Conservation (phyloP, 2,329 filamentous ascomycete species). For the Claviceps humidiphila region DNA sequence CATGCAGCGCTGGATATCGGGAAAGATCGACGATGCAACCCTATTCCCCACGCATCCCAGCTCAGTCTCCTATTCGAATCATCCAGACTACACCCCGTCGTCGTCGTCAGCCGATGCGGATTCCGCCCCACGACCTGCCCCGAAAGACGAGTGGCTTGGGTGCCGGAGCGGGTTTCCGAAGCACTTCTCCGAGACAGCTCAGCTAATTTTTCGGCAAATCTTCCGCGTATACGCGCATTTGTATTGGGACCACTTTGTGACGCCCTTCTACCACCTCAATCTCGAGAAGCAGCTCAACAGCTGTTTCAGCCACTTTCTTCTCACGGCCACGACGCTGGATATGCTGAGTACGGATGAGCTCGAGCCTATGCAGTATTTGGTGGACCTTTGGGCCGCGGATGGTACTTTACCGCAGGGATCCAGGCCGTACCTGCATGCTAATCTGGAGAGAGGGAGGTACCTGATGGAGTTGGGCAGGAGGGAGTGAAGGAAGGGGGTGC, state of each 20-base stretch:
- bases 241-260: slow-evolving; percentile 83
- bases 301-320: slow-evolving; percentile 69
- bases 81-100: slow-evolving; percentile 32
- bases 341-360: slow-evolving; percentile 73
- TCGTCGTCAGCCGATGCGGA: slow-evolving; percentile 18
- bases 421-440: slow-evolving; percentile 45
- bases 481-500: not conserved
- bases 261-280: slow-evolving; percentile 67
- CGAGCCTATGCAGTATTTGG: slow-evolving; percentile 81
- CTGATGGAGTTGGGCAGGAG: slow-evolving; percentile 5
- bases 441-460: slow-evolving; percentile 21
- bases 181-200: slow-evolving; percentile 72
- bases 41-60: slow-evolving; percentile 77
- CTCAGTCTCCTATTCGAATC: slow-evolving; percentile 45
- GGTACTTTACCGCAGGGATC: slow-evolving; percentile 64
- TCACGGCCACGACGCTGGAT: slow-evolving; percentile 61
- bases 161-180: slow-evolving; percentile 79
- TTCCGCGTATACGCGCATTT: slow-evolving; percentile 92
- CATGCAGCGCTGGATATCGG: slow-evolving; percentile 87
- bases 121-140: slow-evolving; percentile 33
- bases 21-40: slow-evolving; percentile 72
- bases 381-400: slow-evolving; percentile 77
- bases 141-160: slow-evolving; percentile 58
- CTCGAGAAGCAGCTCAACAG: slow-evolving; percentile 65
- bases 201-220: slow-evolving; percentile 87